Base-by-base conservation (phyloP, 805 yeast genomes). In the Metschnikowia dekortorum region DNA sequence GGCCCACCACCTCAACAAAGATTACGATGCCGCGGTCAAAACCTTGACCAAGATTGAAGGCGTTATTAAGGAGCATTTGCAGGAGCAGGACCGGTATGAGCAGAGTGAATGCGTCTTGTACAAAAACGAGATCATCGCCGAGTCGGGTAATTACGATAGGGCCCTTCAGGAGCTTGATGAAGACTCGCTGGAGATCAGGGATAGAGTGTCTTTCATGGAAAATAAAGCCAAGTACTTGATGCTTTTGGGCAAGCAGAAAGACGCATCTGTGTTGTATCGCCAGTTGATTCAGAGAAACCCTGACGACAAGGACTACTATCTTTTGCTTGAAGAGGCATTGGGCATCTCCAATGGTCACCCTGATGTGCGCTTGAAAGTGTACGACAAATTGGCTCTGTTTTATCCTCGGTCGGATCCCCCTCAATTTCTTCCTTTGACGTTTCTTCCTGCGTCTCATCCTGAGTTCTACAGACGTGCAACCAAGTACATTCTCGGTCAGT, bases 341-440 rank as follows among this genome's bases (percentile, higher is more conserved):
- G 83, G 79, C 4, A 74, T 84, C 22, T 61, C 71, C 8, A 63
- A 61, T n/a, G 60, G 72, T 39, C 71, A 82, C n/a, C 67, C 67
- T 9, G 75, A 73, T n/a, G 61, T 71, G 46, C 80, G 86, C 64
- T 66, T 78, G 48, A 76, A 73, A 14, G 66, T 92, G 52, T 92
- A 89, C 65, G 80, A 76, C 42, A 84, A 81, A 55, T 71, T 91
- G 54, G 76, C 80, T 1, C 66, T 62, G 40, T 84, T 87, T 61
- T 91, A 89, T 66, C 97, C 97, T 33, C 82, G 78, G 56, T 82
- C 92, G 1, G 96, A 90, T 62, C 84, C 92, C 29, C 90, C 94
- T 30, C 78, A 77, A 57, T 82, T 80, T 56, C 76, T 89, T 45
- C 97, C 97, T 11, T 75, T 92, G 62, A 78, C 86, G 0, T 88